These are phyloP conservation scores for Gypsophila paniculata DNA, from an alignment of 179 eudicot genomes.

Conservation along the genomic window DNA sequence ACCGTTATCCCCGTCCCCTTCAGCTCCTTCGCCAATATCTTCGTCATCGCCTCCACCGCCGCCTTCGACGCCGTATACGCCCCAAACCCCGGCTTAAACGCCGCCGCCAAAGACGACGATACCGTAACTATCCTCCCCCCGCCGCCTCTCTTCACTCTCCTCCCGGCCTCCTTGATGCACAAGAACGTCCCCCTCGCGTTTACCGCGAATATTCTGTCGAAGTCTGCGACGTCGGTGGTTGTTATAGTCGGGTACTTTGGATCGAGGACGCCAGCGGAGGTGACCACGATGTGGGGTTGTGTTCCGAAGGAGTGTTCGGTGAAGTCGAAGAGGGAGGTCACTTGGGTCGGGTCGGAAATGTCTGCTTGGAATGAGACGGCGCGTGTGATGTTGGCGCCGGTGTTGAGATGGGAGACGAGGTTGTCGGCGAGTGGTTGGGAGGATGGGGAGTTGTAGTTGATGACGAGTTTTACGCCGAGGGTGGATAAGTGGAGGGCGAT, in stretches of 20 bases:
- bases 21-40: conserved; percentile 64
- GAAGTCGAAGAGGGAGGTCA: conserved; percentile 44
- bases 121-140: conserved; percentile 59
- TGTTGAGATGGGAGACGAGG: conserved; percentile 38
- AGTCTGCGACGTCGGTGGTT: conserved; percentile 37
- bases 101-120: conserved; percentile 45
- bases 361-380: conserved; percentile 58
- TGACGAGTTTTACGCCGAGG: conserved; percentile 61
- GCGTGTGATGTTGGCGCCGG: conserved; percentile 13
- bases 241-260: conserved; percentile 35
- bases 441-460: conserved; percentile 58
- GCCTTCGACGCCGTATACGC: conserved; percentile 67
- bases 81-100: conserved; percentile 36
- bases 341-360: conserved; percentile 53
- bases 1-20: conserved; percentile 64
- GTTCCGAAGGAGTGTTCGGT: conserved; percentile 41
- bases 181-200: conserved; percentile 52
- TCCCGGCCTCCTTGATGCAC: conserved; percentile 49
- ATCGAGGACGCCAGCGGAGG: conserved; percentile 47
- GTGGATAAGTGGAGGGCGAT: conserved; percentile 54
- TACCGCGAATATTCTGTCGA: conserved; percentile 32
- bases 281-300: conserved; percentile 47
- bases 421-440: conserved; percentile 34
- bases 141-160: conserved; percentile 43
- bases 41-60: conserved; percentile 69